A percentile compares a stretch with the other conserved stretches of the same genome.
phyloP scores from a whole-genome alignment of 441 rosid species.

The Populus hybrid region DNA sequence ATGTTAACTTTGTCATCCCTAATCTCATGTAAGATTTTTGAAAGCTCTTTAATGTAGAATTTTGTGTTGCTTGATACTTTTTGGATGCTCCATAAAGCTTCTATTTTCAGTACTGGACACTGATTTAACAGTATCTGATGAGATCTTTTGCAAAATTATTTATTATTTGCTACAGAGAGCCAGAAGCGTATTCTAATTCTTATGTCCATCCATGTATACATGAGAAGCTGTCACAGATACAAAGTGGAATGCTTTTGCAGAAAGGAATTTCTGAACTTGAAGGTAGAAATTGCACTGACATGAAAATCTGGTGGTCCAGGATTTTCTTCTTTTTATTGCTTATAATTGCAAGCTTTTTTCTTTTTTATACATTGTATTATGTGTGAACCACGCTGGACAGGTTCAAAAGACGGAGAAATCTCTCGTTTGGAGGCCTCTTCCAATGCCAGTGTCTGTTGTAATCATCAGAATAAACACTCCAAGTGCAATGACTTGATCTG shows the following conservation, averaged over 20 bases:
- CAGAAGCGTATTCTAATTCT: conserved; percentile 36
- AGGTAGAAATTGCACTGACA: conserved; percentile 17
- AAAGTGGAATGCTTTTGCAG: conserved; percentile 27
- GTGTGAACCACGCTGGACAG: conserved; percentile 40
- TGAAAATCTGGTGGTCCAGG: conserved; percentile 11
- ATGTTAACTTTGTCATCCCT: conserved; percentile 20
- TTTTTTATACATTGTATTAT: conserved; percentile 8
- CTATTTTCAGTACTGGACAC: neutral
- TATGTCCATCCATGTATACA: conserved; percentile 55
- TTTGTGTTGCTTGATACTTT: neutral
- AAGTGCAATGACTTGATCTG: conserved; percentile 34
- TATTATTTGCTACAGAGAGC: conserved; percentile 42
- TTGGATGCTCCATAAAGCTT: neutral
- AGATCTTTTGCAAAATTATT: neutral
- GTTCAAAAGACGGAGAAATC: conserved; percentile 40
- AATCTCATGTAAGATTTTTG: conserved; percentile 49
- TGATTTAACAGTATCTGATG: neutral
- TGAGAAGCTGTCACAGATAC: conserved; percentile 43
- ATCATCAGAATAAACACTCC: conserved; percentile 36
- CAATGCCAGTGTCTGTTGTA: conserved; percentile 38
- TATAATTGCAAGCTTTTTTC: neutral
- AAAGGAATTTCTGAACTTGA: conserved; percentile 24
- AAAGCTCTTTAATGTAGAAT: neutral
- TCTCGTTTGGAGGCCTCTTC: conserved; percentile 51
- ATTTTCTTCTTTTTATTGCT: conserved; percentile 6